Percentiles rank a stretch among this genome's conserved stretches.
Evolutionary conservation across 108 stramenopile genomes (phyloP).

Genomic region (Seminavis robusta): DNA sequence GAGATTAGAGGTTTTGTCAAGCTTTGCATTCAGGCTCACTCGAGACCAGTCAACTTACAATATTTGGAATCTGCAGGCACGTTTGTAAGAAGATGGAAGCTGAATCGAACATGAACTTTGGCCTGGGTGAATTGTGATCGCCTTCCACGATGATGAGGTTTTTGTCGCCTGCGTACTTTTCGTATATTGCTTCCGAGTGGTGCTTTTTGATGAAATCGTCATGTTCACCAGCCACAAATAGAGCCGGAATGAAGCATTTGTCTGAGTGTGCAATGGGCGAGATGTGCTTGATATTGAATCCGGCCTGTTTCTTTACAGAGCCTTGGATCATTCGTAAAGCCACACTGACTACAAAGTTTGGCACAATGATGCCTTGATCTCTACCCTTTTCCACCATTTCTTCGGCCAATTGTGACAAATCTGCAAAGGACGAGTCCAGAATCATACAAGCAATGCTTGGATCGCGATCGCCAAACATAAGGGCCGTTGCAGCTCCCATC

Average conservation of each 20-base stretch:
- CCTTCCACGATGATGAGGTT: slow-evolving; percentile 95
- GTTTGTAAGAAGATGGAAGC: slow-evolving; percentile 92
- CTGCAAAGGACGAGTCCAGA: slow-evolving; percentile 95
- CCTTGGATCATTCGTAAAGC: slow-evolving; percentile 84
- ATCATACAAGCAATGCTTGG: slow-evolving; percentile 97
- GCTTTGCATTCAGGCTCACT: no score
- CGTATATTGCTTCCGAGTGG: slow-evolving; percentile 81
- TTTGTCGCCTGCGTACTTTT: slow-evolving; percentile 95
- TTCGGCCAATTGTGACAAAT: slow-evolving; percentile 88
- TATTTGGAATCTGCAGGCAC: slow-evolving; percentile 77
- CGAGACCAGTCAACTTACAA: no score
- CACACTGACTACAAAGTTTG: slow-evolving; percentile 67
- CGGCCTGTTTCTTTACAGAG: slow-evolving; percentile 86
- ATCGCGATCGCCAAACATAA: slow-evolving; percentile 97
- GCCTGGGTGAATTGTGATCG: slow-evolving; percentile 96
- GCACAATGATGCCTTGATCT: slow-evolving; percentile 85
- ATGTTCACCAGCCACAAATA: slow-evolving; percentile 91
- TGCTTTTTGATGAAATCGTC: slow-evolving; percentile 93
- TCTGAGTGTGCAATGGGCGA: slow-evolving; percentile 86
- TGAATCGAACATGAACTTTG: slow-evolving; percentile 94
- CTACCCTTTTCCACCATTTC: slow-evolving; percentile 96
- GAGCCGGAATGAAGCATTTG: slow-evolving; percentile 92
- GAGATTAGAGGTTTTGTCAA: no score
- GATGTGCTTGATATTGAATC: slow-evolving; percentile 88
- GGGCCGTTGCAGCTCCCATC: slow-evolving; percentile 99